Percentiles rank a stretch among this genome's conserved stretches.
These are phyloP conservation scores for Nakazawaea pomicola DNA, from an alignment of 805 yeast species.

Conservation along the genomic window DNA sequence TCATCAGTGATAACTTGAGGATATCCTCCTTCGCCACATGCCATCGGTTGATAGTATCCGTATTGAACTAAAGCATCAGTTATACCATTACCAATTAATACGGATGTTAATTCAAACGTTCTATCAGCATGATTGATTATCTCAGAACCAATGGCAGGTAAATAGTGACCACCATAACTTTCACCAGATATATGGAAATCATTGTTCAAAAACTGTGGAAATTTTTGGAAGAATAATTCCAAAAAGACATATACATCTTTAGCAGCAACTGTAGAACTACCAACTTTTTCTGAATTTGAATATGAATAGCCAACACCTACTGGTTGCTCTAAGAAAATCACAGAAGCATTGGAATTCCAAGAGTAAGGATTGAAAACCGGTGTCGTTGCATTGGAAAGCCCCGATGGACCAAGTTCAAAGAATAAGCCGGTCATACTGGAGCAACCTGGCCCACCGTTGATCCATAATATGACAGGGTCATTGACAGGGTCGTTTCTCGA, in stretches of 20 bases:
- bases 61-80: constrained; percentile 82
- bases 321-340: constrained; percentile 85
- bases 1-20: constrained; percentile 73
- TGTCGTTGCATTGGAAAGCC: constrained; percentile 53
- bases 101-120: constrained; percentile 63
- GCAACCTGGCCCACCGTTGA: constrained; percentile 95
- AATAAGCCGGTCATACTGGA: constrained; percentile 83
- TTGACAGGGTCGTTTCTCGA: constrained; percentile 82
- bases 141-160: constrained; percentile 84
- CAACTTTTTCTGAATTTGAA: constrained; percentile 54
- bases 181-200: constrained; percentile 91
- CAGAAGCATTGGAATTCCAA: constrained; percentile 83
- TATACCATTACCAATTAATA: constrained; percentile 86
- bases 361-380: constrained; percentile 71
- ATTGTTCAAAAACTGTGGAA: constrained; percentile 46
- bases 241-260: constrained; percentile 76
- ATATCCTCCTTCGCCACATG: constrained; percentile 86
- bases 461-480: constrained; percentile 85
- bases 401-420: constrained; percentile 82
- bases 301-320: constrained; percentile 79
- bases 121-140: constrained; percentile 58
- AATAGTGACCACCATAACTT: constrained; percentile 91
- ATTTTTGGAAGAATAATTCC: constrained; percentile 73
- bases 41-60: constrained; percentile 84
- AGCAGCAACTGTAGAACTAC: constrained; percentile 77